Evolutionary conservation across 1,284 basidiomycete species (phyloP).

Genomic region (Ganoderma resinaceum): DNA sequence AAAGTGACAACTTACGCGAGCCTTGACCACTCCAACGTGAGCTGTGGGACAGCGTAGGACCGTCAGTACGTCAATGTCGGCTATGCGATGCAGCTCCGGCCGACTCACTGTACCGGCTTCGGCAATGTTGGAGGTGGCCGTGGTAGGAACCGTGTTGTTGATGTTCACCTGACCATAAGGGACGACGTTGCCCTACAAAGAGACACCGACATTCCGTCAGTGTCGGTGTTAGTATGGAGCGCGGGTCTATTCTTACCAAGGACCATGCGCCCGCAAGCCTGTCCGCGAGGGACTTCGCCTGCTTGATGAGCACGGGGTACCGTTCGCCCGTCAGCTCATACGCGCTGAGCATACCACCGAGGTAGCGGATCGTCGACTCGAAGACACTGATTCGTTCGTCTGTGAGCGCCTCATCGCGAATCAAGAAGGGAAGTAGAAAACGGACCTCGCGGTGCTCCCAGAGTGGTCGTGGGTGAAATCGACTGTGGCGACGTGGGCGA

Average conservation of each 20-base stretch:
- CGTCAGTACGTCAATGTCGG: neutral
- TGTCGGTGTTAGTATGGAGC: neutral
- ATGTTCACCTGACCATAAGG: conserved; percentile 65
- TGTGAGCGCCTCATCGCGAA: neutral
- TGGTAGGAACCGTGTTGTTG: conserved; percentile 49
- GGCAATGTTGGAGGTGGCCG: conserved; percentile 64
- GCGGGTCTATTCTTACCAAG: conserved; percentile 46
- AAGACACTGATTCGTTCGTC: conserved; percentile 62
- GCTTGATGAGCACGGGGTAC: conserved; percentile 58
- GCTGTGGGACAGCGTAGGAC: conserved; percentile 36
- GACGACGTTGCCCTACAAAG: conserved; percentile 52
- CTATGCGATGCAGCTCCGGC: neutral
- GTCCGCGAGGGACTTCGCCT: conserved; percentile 75
- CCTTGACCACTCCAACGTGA: conserved; percentile 53
- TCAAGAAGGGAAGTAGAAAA: neutral
- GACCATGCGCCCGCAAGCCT: conserved; percentile 71
- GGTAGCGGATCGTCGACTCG: conserved; percentile 89
- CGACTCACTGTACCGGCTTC: conserved; percentile 72
- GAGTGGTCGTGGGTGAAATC: conserved; percentile 65
- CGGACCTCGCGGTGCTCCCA: conserved; percentile 58
- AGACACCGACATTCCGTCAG: neutral
- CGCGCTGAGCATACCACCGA: conserved; percentile 75
- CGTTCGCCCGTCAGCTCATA: conserved; percentile 81
- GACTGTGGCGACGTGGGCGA: conserved; percentile 56
- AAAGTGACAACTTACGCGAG: conserved; percentile 39